Base-by-base conservation (phyloP, 2,329 filamentous ascomycete species). In the Monilinia fructicola region DNA sequence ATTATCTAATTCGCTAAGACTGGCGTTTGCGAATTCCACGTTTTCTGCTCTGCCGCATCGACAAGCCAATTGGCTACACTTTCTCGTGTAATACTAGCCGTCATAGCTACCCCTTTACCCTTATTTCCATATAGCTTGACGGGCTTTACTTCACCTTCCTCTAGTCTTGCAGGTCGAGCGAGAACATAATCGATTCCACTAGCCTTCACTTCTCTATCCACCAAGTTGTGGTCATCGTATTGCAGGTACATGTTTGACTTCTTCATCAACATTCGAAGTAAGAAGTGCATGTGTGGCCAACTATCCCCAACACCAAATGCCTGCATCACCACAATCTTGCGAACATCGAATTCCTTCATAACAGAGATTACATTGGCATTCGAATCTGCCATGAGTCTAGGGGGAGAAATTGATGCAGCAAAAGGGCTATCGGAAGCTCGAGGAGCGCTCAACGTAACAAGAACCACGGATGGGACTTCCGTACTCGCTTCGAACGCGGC, bases 51-150 rank as follows among this genome's bases (percentile, higher is more conserved):
- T 1, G 76, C 78, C 1, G 78, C 81, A 68, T 81, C 77, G 10
- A 84, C 76, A 70, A 84, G 70, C 73, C 81, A 84, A 28, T 68
- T 72, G 11, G 81, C 82, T 14, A 85, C 79, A 69, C 81, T 83
- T 35, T 71, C 44, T 54, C 70, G 68, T 14, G 70, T 68, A 48
- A 72, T 68, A 14, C 66, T 59, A 3, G 69, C 59, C 28, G 67
- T 63, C 31, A 64, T 40, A 52, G 69, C 66, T 6, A 67, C 23
- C 7, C 69, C 70, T 53, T 67, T 68, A 21, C 69, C 70, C 58
- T 69, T 69, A 28, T 72, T 64, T 1, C 68, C 66, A 60, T 56
- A 59, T 54, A 67, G 55, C 42, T 65, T 55, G 28, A 72, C 65
- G 2, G 60, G 56, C 58, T 48, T 59, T n/a, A 65, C 68, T 54